Evolutionary conservation across 352 stramenopile species (phyloP), one percentile per base, ranked within the genome.

Genomic region (Phytophthora kernoviae): DNA sequence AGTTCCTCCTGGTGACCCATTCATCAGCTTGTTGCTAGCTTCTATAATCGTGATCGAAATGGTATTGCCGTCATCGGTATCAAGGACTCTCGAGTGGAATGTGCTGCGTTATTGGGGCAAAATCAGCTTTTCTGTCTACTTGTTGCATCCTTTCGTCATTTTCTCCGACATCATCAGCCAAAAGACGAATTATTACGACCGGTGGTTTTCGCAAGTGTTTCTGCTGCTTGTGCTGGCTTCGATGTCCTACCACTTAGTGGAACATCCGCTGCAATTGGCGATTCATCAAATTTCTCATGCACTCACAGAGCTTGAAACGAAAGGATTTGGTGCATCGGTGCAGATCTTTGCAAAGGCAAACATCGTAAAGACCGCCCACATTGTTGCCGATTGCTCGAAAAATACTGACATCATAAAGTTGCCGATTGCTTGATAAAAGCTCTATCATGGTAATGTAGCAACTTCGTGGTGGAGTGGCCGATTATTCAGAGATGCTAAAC

Each of bases 121-220:
- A 24, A 48, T 81, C 30, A 77, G 68, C 51, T 81, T 71, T 41
- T 81, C 72, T 5, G 54, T 75, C 30, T 81, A 81, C 53, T 36
- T 81, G 57, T 57, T 81, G 1, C 72, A 77, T 57, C 66, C 39
- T n/a, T 81, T 75, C 20, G 64, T 54, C 32, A 32, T 54, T 15
- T 54, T 42, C 48, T 34, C 48, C 18, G 30, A 54, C 22, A 32
- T 22, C 14, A 21, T 37, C 17, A 54, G 47, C 8, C 37, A 33
- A 12, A 52, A n/a, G 14, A 5, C 47, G 4, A 54, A 68, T 34
- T 53, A 41, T 22, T 73, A 70, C 51, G 48, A 78, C 56, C 45
- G 52, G 20, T 47, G 73, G 36, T 65, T 67, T 2, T 51, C 51
- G 2, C 18, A 44, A 15, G 68, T 73, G n/a, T 27, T 24, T 14